phyloP scores from a whole-genome alignment of 1,284 basidiomycete species.

The Fomitiporia mediterranea region DNA sequence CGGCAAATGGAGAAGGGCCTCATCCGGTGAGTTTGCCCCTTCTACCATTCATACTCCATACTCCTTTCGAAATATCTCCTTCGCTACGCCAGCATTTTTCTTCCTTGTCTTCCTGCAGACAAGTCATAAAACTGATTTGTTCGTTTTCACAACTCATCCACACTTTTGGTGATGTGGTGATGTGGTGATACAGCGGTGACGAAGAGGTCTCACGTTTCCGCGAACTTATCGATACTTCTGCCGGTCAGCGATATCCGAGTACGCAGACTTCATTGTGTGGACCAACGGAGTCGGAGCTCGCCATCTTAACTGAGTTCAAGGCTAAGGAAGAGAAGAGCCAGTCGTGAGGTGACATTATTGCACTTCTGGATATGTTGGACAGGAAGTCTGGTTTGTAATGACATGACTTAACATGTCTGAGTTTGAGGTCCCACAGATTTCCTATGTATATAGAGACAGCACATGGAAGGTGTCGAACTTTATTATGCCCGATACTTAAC shows the following conservation, averaged over 20 bases:
- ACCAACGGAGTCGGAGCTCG: conserved; percentile 26
- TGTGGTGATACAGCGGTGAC: conserved; percentile 21
- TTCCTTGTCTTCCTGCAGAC: too few species aligned
- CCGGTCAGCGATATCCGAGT: conserved; percentile 21
- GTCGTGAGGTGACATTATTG: background rate
- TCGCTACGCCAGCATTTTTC: too few species aligned
- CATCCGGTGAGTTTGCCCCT: conserved; percentile 27
- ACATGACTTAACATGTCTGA: too few species aligned
- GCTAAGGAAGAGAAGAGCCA: background rate
- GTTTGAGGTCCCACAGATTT: too few species aligned
- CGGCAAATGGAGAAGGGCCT: conserved; percentile 35
- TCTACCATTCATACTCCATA: background rate
- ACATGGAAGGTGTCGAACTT: too few species aligned
- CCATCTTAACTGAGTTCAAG: conserved; percentile 1
- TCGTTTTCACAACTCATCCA: too few species aligned
- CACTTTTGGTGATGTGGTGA: background rate
- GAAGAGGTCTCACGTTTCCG: conserved; percentile 29
- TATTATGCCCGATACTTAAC: too few species aligned
- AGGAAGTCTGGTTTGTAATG: too few species aligned
- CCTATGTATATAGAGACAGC: too few species aligned
- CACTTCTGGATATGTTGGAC: too few species aligned
- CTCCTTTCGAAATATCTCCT: background rate
- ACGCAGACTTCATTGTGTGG: conserved; percentile 24
- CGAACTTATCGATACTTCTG: conserved; percentile 22
- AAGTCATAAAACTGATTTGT: too few species aligned